phyloP scores from a whole-genome alignment of 148 eudicot species.

The Arbutus unedo region DNA sequence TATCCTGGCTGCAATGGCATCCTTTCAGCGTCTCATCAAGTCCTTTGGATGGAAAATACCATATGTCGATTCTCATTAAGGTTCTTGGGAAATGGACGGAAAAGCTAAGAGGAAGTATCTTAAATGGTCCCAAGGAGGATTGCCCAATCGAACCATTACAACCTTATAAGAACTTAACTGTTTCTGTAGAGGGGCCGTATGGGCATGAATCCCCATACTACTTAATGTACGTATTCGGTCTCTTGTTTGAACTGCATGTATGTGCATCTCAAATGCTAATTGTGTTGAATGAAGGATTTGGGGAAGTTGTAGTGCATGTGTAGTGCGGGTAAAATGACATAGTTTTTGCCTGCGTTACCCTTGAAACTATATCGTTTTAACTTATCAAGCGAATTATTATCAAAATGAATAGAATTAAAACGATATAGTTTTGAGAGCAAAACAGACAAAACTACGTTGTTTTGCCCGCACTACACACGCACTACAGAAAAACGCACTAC shows the following conservation, averaged over 20 bases:
- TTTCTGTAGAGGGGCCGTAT: conserved; percentile 89
- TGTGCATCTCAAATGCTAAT: neutral
- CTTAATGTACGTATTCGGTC: conserved; percentile 44
- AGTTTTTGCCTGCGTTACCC: too few relatives aligned
- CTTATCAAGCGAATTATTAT: too few relatives aligned
- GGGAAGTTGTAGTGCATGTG: too few relatives aligned
- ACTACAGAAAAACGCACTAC: too few relatives aligned
- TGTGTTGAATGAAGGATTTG: neutral
- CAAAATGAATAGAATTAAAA: too few relatives aligned
- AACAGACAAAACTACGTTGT: too few relatives aligned
- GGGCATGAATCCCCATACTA: conserved; percentile 89
- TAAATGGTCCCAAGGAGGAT: conserved; percentile 31
- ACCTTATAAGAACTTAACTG: conserved; percentile 41
- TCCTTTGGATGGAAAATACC: conserved; percentile 72
- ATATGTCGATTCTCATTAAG: conserved; percentile 63
- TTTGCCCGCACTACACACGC: too few relatives aligned
- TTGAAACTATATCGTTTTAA: too few relatives aligned
- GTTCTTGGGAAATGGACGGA: conserved; percentile 77
- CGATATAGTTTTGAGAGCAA: too few relatives aligned
- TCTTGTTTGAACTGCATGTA: neutral
- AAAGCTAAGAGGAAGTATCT: conserved; percentile 45
- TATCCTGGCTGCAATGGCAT: conserved; percentile 88
- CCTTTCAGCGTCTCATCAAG: conserved; percentile 93
- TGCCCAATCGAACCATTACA: conserved; percentile 30
- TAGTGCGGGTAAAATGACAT: too few relatives aligned